Evolutionary conservation across 2,329 filamentous ascomycete species (phyloP), one percentile per base, ranked within the genome.

Genomic region (Fusarium hostae): DNA sequence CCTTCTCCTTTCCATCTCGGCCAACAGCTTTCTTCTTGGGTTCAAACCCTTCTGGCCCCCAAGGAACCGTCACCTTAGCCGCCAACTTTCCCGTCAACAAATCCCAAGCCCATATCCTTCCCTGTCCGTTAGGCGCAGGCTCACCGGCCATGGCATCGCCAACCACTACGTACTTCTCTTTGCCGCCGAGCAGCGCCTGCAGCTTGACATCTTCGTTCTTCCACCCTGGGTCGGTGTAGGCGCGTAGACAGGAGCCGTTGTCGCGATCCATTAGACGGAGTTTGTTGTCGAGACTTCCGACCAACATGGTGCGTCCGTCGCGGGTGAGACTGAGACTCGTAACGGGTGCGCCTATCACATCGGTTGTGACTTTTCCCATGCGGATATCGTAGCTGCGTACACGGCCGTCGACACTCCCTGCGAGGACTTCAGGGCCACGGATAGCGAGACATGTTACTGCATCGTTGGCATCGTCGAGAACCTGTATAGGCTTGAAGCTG

Each of bases 381-480:
- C 94, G 87, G 43, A 97, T 82, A 82, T 98, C 95, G 82, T 98
- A 98, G 66, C 86, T 86, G 59, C 95, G 85, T 2, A 97, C 89
- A 63, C 92, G 86, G 5, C 95, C 95, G 81, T 98, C 95, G 62
- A 97, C 93, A 79, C 93, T 95, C 1, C 92, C 94, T 2, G 88
- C 87, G 3, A 94, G 81, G 54, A 98, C 88, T 80, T 90, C 87
- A 11, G 83, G 77, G 2, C 83, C 86, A 22, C 82, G 78, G 20
- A 87, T 84, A 0, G 72, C 85, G 9, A 90, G 78, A 54, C 81
- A 82, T 28, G 82, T 87, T 30, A 95, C 85, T 58, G 89, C 88
- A 79, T 97, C 94, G 72, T 86, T 87, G 9, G 94, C 94, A 59
- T 96, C 93, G 28, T 84, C 80, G 2, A 96, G 85, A 3, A 90